Evolutionary conservation across 2,329 filamentous ascomycete species (phyloP).

Genomic region (Ophidiomyces ophidiicola): DNA sequence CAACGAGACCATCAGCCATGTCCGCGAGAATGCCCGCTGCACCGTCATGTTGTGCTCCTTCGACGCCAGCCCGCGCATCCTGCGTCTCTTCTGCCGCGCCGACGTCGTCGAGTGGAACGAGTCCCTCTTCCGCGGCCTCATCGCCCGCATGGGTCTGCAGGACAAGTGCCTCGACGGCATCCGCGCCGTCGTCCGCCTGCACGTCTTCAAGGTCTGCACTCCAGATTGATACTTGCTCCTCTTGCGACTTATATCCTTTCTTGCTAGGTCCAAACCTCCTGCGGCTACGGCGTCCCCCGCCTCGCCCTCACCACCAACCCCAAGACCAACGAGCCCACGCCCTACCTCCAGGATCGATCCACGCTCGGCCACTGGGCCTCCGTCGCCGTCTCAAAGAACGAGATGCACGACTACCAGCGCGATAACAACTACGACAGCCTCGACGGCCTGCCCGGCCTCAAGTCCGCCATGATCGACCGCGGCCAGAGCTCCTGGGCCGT

Average conservation of each 20-base stretch:
- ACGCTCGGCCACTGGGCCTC: slow-evolving; percentile 44
- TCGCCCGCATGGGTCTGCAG: slow-evolving; percentile 36
- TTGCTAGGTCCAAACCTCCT: slow-evolving; percentile 48
- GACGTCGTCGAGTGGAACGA: slow-evolving; percentile 49
- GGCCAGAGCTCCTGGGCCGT: slow-evolving; percentile 40
- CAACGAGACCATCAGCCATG: slow-evolving; percentile 61
- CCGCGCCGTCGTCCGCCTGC: slow-evolving; percentile 48
- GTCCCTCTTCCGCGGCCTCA: slow-evolving; percentile 35
- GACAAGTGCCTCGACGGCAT: slow-evolving; percentile 35
- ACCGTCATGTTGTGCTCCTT: slow-evolving; percentile 65
- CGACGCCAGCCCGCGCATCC: slow-evolving; percentile 46
- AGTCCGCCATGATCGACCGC: slow-evolving; percentile 39
- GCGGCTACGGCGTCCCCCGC: slow-evolving; percentile 52
- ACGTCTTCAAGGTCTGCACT: slow-evolving; percentile 46
- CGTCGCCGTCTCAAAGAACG: slow-evolving; percentile 40
- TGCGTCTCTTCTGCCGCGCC: slow-evolving; percentile 51
- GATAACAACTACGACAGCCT: slow-evolving; percentile 45
- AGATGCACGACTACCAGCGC: slow-evolving; percentile 45
- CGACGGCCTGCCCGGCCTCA: slow-evolving; percentile 48
- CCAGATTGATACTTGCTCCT: not conserved
- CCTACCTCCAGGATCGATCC: slow-evolving; percentile 41
- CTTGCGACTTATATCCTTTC: slow-evolving; percentile 1
- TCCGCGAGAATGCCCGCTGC: slow-evolving; percentile 64
- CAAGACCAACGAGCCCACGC: slow-evolving; percentile 17
- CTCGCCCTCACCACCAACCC: slow-evolving; percentile 33